These are phyloP conservation scores for Phytopythium oedochilum DNA, from an alignment of 352 stramenopile species.

Conservation along the genomic window DNA sequence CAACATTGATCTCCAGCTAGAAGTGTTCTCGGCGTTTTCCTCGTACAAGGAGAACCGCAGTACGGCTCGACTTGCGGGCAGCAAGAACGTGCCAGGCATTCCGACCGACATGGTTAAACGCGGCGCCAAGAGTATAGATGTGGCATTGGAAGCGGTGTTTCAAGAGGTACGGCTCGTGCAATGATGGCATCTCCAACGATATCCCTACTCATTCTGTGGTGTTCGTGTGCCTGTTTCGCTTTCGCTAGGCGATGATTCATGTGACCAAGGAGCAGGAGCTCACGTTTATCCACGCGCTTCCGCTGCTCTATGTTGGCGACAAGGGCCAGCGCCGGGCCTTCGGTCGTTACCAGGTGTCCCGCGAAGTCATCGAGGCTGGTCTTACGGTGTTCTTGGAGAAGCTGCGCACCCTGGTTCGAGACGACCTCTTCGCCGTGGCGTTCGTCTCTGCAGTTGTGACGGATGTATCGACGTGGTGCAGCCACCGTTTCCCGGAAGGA, in stretches of 20 bases:
- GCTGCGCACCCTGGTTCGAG: slow-evolving; percentile 40
- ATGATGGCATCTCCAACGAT: no score
- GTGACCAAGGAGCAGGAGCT: slow-evolving; percentile 41
- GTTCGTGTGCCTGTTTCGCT: neutral
- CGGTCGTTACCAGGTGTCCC: slow-evolving; percentile 20
- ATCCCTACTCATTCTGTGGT: neutral
- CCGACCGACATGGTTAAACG: slow-evolving; percentile 35
- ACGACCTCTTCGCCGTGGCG: slow-evolving; percentile 59
- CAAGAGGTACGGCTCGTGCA: slow-evolving; percentile 11
- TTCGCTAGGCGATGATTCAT: slow-evolving; percentile 20
- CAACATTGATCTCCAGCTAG: slow-evolving; percentile 38
- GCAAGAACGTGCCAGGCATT: slow-evolving; percentile 16
- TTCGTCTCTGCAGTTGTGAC: slow-evolving; percentile 69
- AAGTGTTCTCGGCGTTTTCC: slow-evolving; percentile 44
- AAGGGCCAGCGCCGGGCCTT: slow-evolving; percentile 43
- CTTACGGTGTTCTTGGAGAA: slow-evolving; percentile 55
- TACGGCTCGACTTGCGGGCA: slow-evolving; percentile 29
- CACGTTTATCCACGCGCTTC: slow-evolving; percentile 49
- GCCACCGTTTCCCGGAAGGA: slow-evolving; percentile 27
- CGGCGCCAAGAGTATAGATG: slow-evolving; percentile 21
- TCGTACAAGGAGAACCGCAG: slow-evolving; percentile 38
- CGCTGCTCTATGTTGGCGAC: slow-evolving; percentile 47
- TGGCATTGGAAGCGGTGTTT: slow-evolving; percentile 40
- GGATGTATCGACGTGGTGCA: slow-evolving; percentile 59
- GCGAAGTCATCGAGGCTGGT: slow-evolving; percentile 44